Base-by-base conservation (phyloP, 768 basidiomycete species). In the Mycena capillaripes region DNA sequence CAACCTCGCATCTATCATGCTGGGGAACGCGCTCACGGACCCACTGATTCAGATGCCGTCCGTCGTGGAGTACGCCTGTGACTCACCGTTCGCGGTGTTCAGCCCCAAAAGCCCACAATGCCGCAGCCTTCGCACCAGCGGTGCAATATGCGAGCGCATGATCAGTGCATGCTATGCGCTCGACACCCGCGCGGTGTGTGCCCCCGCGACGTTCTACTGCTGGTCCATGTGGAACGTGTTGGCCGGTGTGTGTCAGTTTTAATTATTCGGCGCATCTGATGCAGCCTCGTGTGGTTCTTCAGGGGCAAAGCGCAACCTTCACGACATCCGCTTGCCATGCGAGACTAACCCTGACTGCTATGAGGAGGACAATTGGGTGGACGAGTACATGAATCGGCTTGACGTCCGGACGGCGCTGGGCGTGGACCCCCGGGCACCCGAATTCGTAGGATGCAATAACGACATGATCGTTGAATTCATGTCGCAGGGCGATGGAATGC, bases 401-500 rank as follows among this genome's bases (percentile, higher is more conserved):
- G 89, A 86, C 97, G 88, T 97, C 97, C 79, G 82, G 89, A 60
- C 88, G 91, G 89, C 90, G 4, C 87, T 97, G 25, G 96, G 96
- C 57, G 95, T 89, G 16, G 85, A 91, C 74, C 86, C 89, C 3
- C 82, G 86, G 3, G 62, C 62, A 7, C 79, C 82, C 58, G 82
- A 86, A 0, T 96, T 95, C 78, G 84, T 87, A 69, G 86, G 87
- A 8, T 96, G 95, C 81, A 95, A 91, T 76, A 87, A 86, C 86
- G 83, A 92, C 52, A 89, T 97, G 66, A 96, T 96, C 83, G 89
- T 90, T 77, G 92, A 87, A 3, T 97, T 97, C 83, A 80, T 86
- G 66, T 78, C 90, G 76, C 93, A 95, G 77, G 97, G 97, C 34
- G 97, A 98, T 77, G 90, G 91, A 14, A 91, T 95, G 88, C 94